A percentile compares a stretch with the other conserved stretches of the same genome.
phyloP scores from a whole-genome alignment of 2,329 filamentous ascomycete species.

The Cryphonectria parasitica region DNA sequence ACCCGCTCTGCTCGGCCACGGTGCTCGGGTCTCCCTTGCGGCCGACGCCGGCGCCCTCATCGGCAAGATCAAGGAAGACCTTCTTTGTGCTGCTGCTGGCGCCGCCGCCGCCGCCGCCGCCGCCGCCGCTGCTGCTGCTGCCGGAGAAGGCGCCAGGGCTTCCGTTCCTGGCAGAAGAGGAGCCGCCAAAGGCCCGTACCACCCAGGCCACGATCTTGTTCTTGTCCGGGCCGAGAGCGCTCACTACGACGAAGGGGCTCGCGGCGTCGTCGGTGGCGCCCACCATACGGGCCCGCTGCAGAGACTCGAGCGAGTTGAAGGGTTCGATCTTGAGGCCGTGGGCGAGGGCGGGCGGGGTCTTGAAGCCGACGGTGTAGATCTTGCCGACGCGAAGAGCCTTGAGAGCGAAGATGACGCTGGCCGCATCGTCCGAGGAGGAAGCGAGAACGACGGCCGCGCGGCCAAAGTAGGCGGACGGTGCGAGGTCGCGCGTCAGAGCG shows the following conservation, averaged over 20 bases:
- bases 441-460: slow-evolving; percentile 78
- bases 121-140: slow-evolving; percentile 36
- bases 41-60: slow-evolving; percentile 57
- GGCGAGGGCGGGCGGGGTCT: slow-evolving; percentile 63
- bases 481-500: slow-evolving; percentile 78
- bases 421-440: slow-evolving; percentile 73
- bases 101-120: slow-evolving; percentile 36
- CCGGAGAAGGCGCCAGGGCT: too few species aligned
- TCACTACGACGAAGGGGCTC: slow-evolving; percentile 80
- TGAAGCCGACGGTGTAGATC: slow-evolving; percentile 85
- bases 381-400: slow-evolving; percentile 75
- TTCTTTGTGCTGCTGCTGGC: slow-evolving; percentile 54
- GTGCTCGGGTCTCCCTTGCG: slow-evolving; percentile 69
- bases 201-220: slow-evolving; percentile 78
- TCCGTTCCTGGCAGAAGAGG: slow-evolving; percentile 38
- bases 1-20: slow-evolving; percentile 74
- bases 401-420: slow-evolving; percentile 77
- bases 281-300: slow-evolving; percentile 56
- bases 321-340: slow-evolving; percentile 74
- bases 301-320: slow-evolving; percentile 73
- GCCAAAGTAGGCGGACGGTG: slow-evolving; percentile 78
- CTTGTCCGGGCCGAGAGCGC: slow-evolving; percentile 77
- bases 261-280: slow-evolving; percentile 46
- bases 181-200: slow-evolving; percentile 70
- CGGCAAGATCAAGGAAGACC: slow-evolving; percentile 81